Evolutionary conservation across 1,139 yeast species (phyloP), one percentile per base, ranked within the genome.

Genomic region (Geotrichum europaeum): DNA sequence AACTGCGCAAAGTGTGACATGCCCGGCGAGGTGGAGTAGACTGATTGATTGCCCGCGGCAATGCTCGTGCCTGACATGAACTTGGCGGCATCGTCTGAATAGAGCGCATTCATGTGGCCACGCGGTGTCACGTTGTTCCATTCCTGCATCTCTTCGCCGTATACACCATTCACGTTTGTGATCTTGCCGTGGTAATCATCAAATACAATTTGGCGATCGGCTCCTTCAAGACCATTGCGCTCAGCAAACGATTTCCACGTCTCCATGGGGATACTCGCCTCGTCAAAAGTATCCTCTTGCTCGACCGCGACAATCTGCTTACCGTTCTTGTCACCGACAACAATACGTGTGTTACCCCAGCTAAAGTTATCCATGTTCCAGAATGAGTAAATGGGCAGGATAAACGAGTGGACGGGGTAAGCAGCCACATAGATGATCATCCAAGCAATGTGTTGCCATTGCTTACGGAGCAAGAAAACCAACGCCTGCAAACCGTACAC

Each of bases 391-490:
- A 76, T 64, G 2, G 79, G 79, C 32, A 76, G 65, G 5, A 73
- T 72, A 9, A 76, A 64, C 3, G 78, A 71, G 65, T 75, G 76
- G 43, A 76, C 63, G 1, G 79, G 79, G 57, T 76, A 67, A 5
- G 79, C 78, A 4, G 73, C 61, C 45, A 76, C 67, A 63, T 76
- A 76, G 12, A 76, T 69, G 45, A 76, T 58, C 79, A 76, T 76
- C 79, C 79, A 76, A 7, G 78, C 79, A 63, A 76, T 73, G 79
- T 76, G 77, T 56, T 76, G 79, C 79, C 79, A 76, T 61, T 72
- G 69, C 59, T 77, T 67, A 30, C 79, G 68, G 45, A 76, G 60
- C 56, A 76, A 60, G 68, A 76, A 76, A 36, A 76, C 71, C 34
- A 76, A 56, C 3, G 76, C 76, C 62, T 76, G 79, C 47, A 76